Evolutionary conservation across 352 stramenopile genomes (phyloP).

Genomic region (Pythium brachiatum): DNA sequence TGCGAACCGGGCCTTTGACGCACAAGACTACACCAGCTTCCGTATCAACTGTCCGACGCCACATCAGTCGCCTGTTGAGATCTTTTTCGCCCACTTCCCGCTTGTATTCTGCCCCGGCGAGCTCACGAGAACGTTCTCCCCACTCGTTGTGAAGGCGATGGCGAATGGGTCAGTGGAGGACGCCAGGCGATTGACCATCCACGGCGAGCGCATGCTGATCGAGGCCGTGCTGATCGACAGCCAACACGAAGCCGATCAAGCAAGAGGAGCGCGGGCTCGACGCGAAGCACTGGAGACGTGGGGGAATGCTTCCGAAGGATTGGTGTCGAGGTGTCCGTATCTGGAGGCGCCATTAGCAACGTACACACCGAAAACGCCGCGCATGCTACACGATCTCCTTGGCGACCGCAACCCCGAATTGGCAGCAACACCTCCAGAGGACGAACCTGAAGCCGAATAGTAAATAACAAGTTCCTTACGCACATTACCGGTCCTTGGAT

Average conservation of each 20-base stretch:
- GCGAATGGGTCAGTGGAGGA: neutral
- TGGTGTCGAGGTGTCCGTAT: constrained; percentile 16
- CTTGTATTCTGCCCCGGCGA: constrained; percentile 23
- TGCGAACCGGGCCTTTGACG: constrained; percentile 10
- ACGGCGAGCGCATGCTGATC: constrained; percentile 20
- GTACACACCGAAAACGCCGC: neutral
- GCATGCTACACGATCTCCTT: constrained; percentile 10
- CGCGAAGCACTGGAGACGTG: constrained; percentile 7
- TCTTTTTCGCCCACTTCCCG: constrained; percentile 18
- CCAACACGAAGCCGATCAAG: constrained; percentile 9
- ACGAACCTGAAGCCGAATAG: neutral
- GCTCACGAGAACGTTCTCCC: constrained; percentile 3
- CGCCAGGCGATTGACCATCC: neutral
- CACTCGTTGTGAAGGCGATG: neutral
- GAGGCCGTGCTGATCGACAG: constrained; percentile 8
- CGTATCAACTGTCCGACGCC: constrained; percentile 19
- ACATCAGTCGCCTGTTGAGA: constrained; percentile 13
- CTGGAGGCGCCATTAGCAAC: constrained; percentile 21
- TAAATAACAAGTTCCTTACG: neutral
- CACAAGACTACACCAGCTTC: constrained; percentile 21
- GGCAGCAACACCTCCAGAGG: neutral
- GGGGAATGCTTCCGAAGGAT: neutral
- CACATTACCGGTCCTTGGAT: neutral
- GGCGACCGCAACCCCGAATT: neutral
- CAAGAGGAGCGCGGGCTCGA: neutral